Evolutionary conservation across 2,329 filamentous ascomycete species (phyloP), one percentile per base, ranked within the genome.

Genomic region (Cercospora brassicicola): DNA sequence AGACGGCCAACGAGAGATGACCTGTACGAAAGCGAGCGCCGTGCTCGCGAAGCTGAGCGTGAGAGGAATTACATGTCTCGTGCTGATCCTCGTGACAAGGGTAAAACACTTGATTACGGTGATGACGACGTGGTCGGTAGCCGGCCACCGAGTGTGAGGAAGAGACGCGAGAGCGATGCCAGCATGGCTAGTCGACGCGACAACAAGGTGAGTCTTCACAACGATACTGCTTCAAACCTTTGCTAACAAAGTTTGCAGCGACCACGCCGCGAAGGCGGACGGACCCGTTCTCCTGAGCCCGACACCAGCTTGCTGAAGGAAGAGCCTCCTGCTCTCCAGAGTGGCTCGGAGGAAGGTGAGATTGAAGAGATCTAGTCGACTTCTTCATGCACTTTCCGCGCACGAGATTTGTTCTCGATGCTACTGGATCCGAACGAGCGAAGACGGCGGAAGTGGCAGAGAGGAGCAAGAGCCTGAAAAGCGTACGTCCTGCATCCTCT

Each of bases 301-400:
- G 62, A 64, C 30, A 64, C 45, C 33, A 67, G 65, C 51, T 59
- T 74, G 65, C 70, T 72, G 59, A 82, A 84, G 72, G 82, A 87
- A 68, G 89, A 91, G 72, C 63, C 71, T 18, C 84, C 88, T 11
- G 62, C 62, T 15, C 84, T 93, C 65, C 90, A 91, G 76, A 94
- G 91, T 67, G 95, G 95, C 63, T 97, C 94, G 77, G 95, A 99
- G 82, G 95, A 99, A 81, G 95, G 95, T 62, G 95, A 99, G 83
- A 98, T 99, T 75, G 95, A 97, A 81, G 94, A 98, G 84, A 80
- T 83, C 67, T 83, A 82, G 71, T 48, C 61, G 64, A 56, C 59
- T 42, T 61, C 53, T 57, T 57, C 53, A 31, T 26, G 26, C 26
- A 30, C 30, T 18, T 62, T 57, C 13, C 20, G 15, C 4, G 13